Conservation (phyloP, 331 rosid species). For the Rhamnella rubrinervis region DNA sequence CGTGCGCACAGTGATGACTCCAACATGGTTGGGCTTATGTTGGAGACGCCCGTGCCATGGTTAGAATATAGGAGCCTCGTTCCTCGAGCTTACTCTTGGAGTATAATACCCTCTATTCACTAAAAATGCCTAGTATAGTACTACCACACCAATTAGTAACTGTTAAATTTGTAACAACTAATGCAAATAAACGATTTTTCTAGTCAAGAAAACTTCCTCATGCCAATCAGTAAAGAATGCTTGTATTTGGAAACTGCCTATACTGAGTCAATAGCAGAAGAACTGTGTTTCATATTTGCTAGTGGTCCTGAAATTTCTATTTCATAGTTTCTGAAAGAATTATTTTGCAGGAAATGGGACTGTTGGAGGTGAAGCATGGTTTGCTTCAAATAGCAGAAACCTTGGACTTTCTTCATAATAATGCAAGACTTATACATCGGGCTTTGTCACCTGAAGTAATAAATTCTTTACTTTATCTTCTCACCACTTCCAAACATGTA, state of each 20-base stretch:
- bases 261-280: not conserved
- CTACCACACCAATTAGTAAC: too few species aligned
- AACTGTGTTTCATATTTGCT: not conserved
- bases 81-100: too few species aligned
- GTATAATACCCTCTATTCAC: too few species aligned
- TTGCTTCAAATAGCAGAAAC: slow-evolving; percentile 94
- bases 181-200: too few species aligned
- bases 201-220: too few species aligned
- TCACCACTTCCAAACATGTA: not conserved
- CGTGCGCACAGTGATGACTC: not conserved
- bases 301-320: not conserved
- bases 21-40: not conserved
- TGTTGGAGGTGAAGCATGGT: slow-evolving; percentile 97
- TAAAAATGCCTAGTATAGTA: too few species aligned
- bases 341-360: slow-evolving; percentile 74
- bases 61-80: too few species aligned
- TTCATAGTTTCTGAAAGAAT: not conserved
- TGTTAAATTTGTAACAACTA: too few species aligned
- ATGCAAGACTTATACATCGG: slow-evolving; percentile 87
- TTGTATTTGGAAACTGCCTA: not conserved
- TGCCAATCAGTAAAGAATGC: not conserved
- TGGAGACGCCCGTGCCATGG: too few species aligned
- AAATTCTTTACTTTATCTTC: not conserved
- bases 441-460: slow-evolving; percentile 92
- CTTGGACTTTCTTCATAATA: slow-evolving; percentile 87